Percentiles rank a stretch among this genome's conserved stretches.
phyloP scores from a whole-genome alignment of 208 protist species.

The Lotmaria passim region DNA sequence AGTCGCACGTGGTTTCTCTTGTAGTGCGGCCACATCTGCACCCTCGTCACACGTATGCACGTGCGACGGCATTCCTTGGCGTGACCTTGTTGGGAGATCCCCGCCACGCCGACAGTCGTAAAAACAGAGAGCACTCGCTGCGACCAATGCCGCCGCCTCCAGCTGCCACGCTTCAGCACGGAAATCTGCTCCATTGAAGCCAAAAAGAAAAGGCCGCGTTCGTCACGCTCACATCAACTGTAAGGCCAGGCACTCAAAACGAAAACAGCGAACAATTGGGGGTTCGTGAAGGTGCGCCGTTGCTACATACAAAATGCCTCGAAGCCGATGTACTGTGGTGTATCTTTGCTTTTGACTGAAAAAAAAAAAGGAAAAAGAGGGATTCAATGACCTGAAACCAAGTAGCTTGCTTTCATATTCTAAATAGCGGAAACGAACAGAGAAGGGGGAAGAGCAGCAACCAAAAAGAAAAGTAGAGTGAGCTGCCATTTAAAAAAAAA shows the following conservation, averaged over 20 bases:
- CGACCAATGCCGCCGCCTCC: neutral
- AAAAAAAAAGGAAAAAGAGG: too few relatives aligned
- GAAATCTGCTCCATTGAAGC: conserved; percentile 2
- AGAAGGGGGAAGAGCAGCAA: neutral
- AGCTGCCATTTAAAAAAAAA: too few relatives aligned
- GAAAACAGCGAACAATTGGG: too few relatives aligned
- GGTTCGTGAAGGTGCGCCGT: too few relatives aligned
- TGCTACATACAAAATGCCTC: too few relatives aligned
- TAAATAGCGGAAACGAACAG: neutral
- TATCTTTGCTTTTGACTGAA: too few relatives aligned
- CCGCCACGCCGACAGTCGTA: neutral
- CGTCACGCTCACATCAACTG: too few relatives aligned
- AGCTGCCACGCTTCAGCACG: conserved; percentile 10
- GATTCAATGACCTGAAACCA: too few relatives aligned
- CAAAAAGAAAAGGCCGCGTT: neutral
- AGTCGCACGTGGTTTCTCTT: neutral
- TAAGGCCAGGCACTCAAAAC: too few relatives aligned
- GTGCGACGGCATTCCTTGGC: neutral
- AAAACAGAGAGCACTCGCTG: conserved; percentile 13
- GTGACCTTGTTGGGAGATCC: neutral
- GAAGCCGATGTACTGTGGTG: too few relatives aligned
- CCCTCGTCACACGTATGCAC: neutral
- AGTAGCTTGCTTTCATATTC: too few relatives aligned
- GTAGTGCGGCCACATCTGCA: conserved; percentile 19
- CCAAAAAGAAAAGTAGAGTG: neutral